Base-by-base conservation (phyloP, 2,329 filamentous ascomycete genomes). In the Alternaria longipes region DNA sequence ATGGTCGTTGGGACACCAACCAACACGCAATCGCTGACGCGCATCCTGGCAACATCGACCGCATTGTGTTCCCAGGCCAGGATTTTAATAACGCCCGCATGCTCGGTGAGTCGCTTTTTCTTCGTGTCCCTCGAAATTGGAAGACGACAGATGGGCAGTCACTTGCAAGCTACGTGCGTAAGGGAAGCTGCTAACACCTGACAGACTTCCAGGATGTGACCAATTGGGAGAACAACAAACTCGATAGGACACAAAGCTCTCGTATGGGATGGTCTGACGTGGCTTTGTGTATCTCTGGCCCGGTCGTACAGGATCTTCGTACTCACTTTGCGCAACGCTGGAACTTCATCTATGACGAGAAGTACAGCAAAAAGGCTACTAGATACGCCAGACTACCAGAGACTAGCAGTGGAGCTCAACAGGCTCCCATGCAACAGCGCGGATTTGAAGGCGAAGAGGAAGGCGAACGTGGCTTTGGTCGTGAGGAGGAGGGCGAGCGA, bases 201-300 rank as follows among this genome's bases (percentile, higher is more conserved):
- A 22, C 44, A 78, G 76, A 95, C 72, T 95, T 95, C 78, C 85
- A 90, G 49, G 87, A 91, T 69, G 91, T 94, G 22, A 80, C 86
- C 20, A 86, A 95, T 63, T 96, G 90, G 87, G 86, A 94, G 64
- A 87, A 93, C 64, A 97, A 97, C 78, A 93, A 97, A 74, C 85
- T 97, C 20, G 91, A 96, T 71, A 87, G 94, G 51, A 90, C 89
- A 11, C 87, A 89, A 72, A 91, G 85, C 78, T 92, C 91, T 3
- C 87, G 94, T 61, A 97, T 97, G 93, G 93, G 93, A 20, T 97
- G 94, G 94, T 92, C 91, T 14, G 94, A 97, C 78, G 87, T 97
- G 60, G 89, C 91, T 11, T 83, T 97, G 57, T 93, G 89, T 68
- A 78, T 97, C 59, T 85, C 85, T 14, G 93, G 93, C 0, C 89